phyloP scores from a whole-genome alignment of 108 stramenopile species.

The Nannochloropsis salina region DNA sequence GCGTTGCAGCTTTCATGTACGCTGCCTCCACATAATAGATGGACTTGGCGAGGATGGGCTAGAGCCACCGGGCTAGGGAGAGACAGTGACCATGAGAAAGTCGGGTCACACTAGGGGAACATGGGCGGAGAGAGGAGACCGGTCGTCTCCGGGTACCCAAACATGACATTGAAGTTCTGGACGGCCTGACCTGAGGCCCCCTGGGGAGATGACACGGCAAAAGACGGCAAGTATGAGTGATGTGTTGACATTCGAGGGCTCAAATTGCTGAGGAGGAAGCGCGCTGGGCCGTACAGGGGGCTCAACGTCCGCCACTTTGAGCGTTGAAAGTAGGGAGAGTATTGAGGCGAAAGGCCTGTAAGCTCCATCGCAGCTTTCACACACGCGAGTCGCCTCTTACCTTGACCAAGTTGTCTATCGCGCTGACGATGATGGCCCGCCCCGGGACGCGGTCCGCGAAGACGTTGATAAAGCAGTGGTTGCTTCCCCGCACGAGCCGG shows the following conservation, averaged over 20 bases:
- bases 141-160: conserved; percentile 43
- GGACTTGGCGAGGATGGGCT: no score
- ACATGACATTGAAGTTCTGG: conserved; percentile 56
- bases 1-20: no score
- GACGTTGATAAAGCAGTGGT: conserved; percentile 56
- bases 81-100: no score
- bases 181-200: conserved; percentile 53
- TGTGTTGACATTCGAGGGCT: neutral
- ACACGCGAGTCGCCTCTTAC: neutral
- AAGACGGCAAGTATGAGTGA: neutral
- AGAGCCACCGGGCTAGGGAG: no score
- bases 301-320: no score
- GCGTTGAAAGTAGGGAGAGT: no score
- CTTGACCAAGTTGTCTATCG: conserved; percentile 59
- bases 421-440: conserved; percentile 46
- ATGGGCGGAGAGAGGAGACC: conserved; percentile 47
- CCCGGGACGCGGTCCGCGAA: conserved; percentile 55
- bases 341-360: no score
- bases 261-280: no score
- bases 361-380: no score
- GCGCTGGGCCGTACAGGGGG: no score
- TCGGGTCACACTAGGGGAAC: conserved; percentile 35
- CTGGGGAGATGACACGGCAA: neutral
- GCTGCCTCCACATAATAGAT: no score
- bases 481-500: conserved; percentile 54